Conservation (phyloP, 805 yeast species). For the Candida xyloterini region DNA sequence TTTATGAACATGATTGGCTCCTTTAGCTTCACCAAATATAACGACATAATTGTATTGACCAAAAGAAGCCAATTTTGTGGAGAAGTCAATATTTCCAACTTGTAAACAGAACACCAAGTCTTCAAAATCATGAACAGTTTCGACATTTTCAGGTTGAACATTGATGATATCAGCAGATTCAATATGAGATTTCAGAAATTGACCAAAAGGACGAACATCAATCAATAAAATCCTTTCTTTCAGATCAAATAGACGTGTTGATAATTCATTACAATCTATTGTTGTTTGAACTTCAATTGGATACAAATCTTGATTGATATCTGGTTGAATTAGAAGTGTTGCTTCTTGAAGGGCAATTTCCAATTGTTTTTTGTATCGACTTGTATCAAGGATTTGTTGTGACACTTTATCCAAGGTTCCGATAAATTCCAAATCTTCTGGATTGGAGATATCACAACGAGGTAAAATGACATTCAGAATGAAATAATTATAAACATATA, state of each 20-base stretch:
- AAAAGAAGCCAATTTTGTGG: slow-evolving; percentile 33
- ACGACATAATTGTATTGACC: slow-evolving; percentile 35
- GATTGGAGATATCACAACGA: slow-evolving; percentile 5
- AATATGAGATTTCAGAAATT: slow-evolving; percentile 35
- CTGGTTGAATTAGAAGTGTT: background rate
- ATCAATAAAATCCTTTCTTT: slow-evolving; percentile 30
- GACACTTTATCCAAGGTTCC: slow-evolving; percentile 12
- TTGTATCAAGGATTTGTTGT: slow-evolving; percentile 9
- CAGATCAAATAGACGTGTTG: slow-evolving; percentile 11
- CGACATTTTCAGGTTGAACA: slow-evolving; percentile 37
- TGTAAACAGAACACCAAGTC: slow-evolving; percentile 26
- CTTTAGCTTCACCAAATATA: slow-evolving; percentile 37
- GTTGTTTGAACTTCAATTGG: slow-evolving; percentile 8
- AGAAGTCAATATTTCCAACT: slow-evolving; percentile 31
- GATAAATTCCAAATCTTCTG: slow-evolving; percentile 20
- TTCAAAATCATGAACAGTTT: slow-evolving; percentile 16
- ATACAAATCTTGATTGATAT: slow-evolving; percentile 14
- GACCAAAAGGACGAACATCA: slow-evolving; percentile 38
- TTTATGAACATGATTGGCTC: slow-evolving; percentile 26
- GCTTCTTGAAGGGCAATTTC: slow-evolving; percentile 16
- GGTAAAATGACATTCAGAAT: slow-evolving; percentile 19
- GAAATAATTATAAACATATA: slow-evolving; percentile 21
- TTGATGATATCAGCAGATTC: slow-evolving; percentile 38
- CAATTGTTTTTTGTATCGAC: slow-evolving; percentile 16
- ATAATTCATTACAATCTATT: slow-evolving; percentile 16